Evolutionary conservation across 495 filamentous ascomycete species (phyloP), one percentile per base, ranked within the genome.

Genomic region (Aspergillus sclerotiicarbonarius): DNA sequence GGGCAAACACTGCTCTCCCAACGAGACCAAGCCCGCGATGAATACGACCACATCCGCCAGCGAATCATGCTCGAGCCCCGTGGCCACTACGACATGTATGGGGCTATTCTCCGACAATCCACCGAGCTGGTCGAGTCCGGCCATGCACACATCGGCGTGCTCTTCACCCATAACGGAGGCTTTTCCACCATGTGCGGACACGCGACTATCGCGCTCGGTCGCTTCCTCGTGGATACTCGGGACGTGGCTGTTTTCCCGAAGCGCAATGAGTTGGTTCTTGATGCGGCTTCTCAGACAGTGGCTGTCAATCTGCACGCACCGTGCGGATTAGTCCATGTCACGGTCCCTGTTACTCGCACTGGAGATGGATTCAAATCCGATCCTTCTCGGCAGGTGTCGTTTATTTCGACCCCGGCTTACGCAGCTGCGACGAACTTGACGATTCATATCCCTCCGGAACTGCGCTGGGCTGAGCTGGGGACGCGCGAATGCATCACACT

Each of bases 181-280:
- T 96, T 91, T 66, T 82, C 84, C 16, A 87, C 85, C 3, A 90
- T 96, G 60, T 90, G 87, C 58, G 86, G 87, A 58, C 72, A 75
- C 63, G 72, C 71, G 10, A 73, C 72, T 8, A 67, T 75, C 50
- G 72, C 69, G 1, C 44, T 74, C 30, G 72, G 72, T 0, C 61
- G 72, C 2, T 72, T 75, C 52, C 37, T 67, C 1, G 62, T 69
- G 25, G 67, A 72, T 51, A 67, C 60, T 10, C 58, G 62, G 47
- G 67, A 70, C 37, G 15, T 31, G 20, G 49, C 13, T 6, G 60
- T 68, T 12, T 72, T 72, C 31, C 69, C 67, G 4, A 32, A 43
- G 5, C 54, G 68, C n/a, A 43, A 57, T 4, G 19, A 48, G 5
- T 19, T 67, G 56, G 46, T 48, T 3, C 39, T 57, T 13, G 61